Evolutionary conservation across 2,329 filamentous ascomycete species (phyloP), one percentile per base, ranked within the genome.

Genomic region (Apiospora hydei): DNA sequence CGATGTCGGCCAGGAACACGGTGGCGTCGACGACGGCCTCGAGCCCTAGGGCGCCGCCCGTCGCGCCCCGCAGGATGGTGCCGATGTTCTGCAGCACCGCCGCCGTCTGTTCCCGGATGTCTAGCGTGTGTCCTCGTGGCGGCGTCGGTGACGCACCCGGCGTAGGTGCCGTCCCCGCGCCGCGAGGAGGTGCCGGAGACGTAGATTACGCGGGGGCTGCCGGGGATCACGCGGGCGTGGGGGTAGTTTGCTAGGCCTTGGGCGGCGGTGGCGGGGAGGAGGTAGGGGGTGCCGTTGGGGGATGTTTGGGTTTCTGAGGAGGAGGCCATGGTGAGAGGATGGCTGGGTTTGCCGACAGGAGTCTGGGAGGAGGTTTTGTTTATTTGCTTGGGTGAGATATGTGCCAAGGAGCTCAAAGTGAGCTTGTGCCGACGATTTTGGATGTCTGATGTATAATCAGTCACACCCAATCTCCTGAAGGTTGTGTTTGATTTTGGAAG

Each of bases 201-300:
- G 71, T 77, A 81, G 41, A 82, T 74, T 34, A 76, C 78, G 30
- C 75, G 74, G 13, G 75, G 73, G 4, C 73, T 72, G 46, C 73
- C 72, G 43, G 79, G 75, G 4, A 77, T 72, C 43, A 76, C 78
- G 67, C 80, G 79, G 18, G 80, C 80, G 72, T 82, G 80, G 0
- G 80, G 80, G 74, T 82, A 82, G 75, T 81, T 82, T 74, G 80
- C 80, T 14, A 82, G 77, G 38, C 80, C 80, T 47, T 81, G 79
- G 11, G 79, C 79, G 4, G 74, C 75, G 21, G 75, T 73, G 66
- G 78, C 72, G 21, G 79, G 78, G 57, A 80, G 78, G 69, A 81
- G 77, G 73, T 75, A 81, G 67, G 76, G 72, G 30, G 74, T 75
- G 51, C 78, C 78, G 77, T 80, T 81, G 70, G 76, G 68, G 11